Percentiles rank a stretch among this genome's conserved stretches.
Evolutionary conservation across 441 rosid genomes (phyloP).

Genomic region (Macaranga tanarius): DNA sequence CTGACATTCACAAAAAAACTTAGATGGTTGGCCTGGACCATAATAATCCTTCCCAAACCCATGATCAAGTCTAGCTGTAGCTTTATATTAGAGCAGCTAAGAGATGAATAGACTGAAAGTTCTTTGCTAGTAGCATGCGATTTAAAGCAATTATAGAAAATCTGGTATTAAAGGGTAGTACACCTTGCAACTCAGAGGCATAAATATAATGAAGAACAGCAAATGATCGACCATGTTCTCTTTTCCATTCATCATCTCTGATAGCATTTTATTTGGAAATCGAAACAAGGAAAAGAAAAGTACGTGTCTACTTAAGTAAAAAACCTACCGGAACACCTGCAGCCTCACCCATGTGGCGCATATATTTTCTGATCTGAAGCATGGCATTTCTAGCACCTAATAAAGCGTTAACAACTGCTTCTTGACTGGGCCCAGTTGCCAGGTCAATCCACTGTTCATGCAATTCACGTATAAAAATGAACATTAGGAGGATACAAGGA

Average conservation of each 20-base stretch:
- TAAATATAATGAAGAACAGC: not conserved
- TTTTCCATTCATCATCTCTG: not conserved
- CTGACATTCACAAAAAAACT: too few species aligned
- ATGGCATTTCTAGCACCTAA: slow-evolving; percentile 72
- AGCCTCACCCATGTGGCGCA: slow-evolving; percentile 92
- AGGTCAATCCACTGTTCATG: slow-evolving; percentile 74
- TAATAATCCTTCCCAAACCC: too few species aligned
- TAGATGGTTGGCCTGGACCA: too few species aligned
- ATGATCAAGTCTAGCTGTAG: too few species aligned
- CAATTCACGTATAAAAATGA: slow-evolving; percentile 28
- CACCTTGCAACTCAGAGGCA: not conserved
- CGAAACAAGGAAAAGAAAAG: not conserved
- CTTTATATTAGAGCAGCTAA: too few species aligned
- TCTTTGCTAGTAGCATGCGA: slow-evolving; percentile 4
- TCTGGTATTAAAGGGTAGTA: not conserved
- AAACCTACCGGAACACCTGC: slow-evolving; percentile 82
- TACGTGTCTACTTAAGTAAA: slow-evolving; percentile 14
- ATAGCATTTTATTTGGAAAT: not conserved
- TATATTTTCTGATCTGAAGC: slow-evolving; percentile 68
- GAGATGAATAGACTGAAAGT: not conserved
- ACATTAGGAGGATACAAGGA: slow-evolving; percentile 6
- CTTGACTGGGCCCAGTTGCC: slow-evolving; percentile 51
- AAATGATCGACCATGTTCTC: not conserved
- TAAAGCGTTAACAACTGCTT: slow-evolving; percentile 55
- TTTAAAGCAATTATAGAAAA: not conserved